Base-by-base conservation (phyloP, 2,329 filamentous ascomycete genomes). In the Didymosphaeria variabile region DNA sequence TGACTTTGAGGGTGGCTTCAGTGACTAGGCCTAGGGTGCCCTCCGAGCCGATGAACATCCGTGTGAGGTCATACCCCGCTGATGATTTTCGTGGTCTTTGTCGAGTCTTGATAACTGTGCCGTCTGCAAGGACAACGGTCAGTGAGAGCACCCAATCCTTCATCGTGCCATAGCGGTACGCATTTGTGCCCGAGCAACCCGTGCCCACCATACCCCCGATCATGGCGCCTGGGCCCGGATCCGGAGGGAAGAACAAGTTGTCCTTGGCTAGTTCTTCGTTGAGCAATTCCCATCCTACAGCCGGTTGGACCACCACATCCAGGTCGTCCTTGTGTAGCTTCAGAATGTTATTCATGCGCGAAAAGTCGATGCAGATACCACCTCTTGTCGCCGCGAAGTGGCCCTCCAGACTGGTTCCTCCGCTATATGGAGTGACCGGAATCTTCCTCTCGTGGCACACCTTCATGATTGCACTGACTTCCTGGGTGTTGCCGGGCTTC, bases 121-220 rank as follows among this genome's bases (percentile, higher is more conserved):
- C 93, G 77, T 97, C 94, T 19, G 93, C 93, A 70, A 97, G 85
- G 12, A 97, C 93, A 4, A 97, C 92, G 0, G 93, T 97, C 67
- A 97, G 80, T 57, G 87, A 91, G 23, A 97, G 81, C 13, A 97
- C 94, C 93, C 93, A 97, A 75, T 97, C 93, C 64, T 92, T 89
- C 93, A 97, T 97, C 2, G 93, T 97, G 64, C 93, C 94, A 77
- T 97, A 97, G 60, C 93, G 86, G 81, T 96, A 97, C 17, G 93
- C 90, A 76, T 97, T 97, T 15, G 93, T 97, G 61, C 93, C 93
- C 17, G 77, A 88, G 78, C 90, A 92, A 56, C 89, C 90, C 0
- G 91, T 93, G 23, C 90, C 91, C 36, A 93, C 87, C 91, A 93
- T 93, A 58, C 93, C 93, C 59, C 93, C 93, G 70, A 97, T 97